Conservation (phyloP, 139 green algal genomes). For the Microglena sp. region DNA sequence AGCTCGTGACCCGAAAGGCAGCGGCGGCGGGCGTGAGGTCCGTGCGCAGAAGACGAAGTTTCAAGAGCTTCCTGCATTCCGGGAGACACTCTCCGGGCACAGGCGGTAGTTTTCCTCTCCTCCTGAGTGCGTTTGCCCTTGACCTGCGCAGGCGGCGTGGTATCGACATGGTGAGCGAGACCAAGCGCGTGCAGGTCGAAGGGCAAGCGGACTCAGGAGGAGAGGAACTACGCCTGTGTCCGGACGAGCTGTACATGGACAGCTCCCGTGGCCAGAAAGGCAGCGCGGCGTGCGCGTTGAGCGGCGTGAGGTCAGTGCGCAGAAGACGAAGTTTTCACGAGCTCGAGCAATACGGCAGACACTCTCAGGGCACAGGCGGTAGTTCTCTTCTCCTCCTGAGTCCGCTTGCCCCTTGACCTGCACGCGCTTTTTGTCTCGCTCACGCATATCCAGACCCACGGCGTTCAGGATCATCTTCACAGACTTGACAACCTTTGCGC, state of each 20-base stretch:
- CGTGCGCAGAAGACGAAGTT: no score
- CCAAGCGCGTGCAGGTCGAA: no score
- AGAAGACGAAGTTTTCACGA: conserved; percentile 5
- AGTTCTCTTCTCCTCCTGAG: neutral
- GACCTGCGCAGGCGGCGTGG: no score
- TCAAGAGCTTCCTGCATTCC: no score
- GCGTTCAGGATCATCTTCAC: conserved; percentile 1
- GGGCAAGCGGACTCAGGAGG: no score
- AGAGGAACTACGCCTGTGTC: no score
- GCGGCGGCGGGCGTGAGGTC: no score
- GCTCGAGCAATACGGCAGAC: conserved; percentile 4
- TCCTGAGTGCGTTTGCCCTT: no score
- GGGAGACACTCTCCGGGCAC: no score
- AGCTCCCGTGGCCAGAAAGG: neutral
- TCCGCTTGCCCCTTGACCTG: neutral
- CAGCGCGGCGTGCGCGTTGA: neutral
- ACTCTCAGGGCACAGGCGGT: neutral
- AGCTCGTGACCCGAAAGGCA: no score
- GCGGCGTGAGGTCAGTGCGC: neutral
- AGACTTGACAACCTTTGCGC: neutral
- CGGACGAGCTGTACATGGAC: conserved; percentile 3
- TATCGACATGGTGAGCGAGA: no score
- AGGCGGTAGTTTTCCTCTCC: no score
- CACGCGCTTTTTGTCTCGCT: neutral
- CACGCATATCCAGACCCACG: neutral